Evolutionary conservation across 192 early-diverging fungal genomes (phyloP).

Genomic region (Rhizophagus clarus): DNA sequence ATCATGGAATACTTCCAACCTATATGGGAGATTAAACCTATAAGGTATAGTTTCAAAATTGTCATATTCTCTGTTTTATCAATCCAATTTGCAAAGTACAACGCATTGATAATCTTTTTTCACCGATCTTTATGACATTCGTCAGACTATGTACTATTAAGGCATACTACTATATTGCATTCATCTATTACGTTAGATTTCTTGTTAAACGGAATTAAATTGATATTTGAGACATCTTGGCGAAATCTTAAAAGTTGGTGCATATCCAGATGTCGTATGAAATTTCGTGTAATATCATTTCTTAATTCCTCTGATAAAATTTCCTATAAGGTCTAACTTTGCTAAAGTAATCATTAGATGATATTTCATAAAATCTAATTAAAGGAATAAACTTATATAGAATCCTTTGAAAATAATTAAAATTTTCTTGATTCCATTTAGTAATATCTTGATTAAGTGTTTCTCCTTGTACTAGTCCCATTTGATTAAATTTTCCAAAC

Average conservation of each 20-base stretch:
- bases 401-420: background rate
- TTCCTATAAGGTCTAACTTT: background rate
- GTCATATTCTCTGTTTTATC: background rate
- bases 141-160: no score
- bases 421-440: background rate
- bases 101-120: no score
- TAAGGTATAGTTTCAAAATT: background rate
- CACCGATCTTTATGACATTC: no score
- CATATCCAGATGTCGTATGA: background rate
- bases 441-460: background rate
- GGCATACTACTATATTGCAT: no score
- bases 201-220: background rate
- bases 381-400: background rate
- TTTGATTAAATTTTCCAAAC: slow-evolving; percentile 1
- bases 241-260: background rate
- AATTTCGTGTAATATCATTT: background rate
- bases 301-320: background rate
- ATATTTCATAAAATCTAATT: background rate
- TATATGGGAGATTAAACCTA: background rate
- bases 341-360: background rate
- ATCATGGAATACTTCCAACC: background rate
- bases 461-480: background rate
- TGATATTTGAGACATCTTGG: background rate
- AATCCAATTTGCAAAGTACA: slow-evolving; percentile 2
- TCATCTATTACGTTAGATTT: no score